phyloP scores from a whole-genome alignment of 345 rosid genomes.

The Arabidopsis thaliana region TAIR10.1 NC_003074.8:20111001-20111500 shows the following conservation, averaged over 20 bases:
- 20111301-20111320: slow-evolving; percentile 18
- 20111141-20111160: slow-evolving; percentile 21
- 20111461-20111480: slow-evolving; percentile 54
- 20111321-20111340: slow-evolving; percentile 35
- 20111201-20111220: slow-evolving; percentile 33
- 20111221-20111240: slow-evolving; percentile 27
- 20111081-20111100: neutral
- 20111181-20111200: slow-evolving; percentile 36
- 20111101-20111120: slow-evolving; percentile 29
- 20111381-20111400: slow-evolving; percentile 56
- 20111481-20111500: slow-evolving; percentile 48
- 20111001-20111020: neutral
- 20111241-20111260: neutral
- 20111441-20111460: slow-evolving; percentile 51
- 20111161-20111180: slow-evolving; percentile 31
- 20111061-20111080: neutral
- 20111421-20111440: slow-evolving; percentile 45
- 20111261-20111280: slow-evolving; percentile 6
- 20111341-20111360: slow-evolving; percentile 57
- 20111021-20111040: slow-evolving; percentile 17
- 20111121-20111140: slow-evolving; percentile 17
- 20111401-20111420: slow-evolving; percentile 64
- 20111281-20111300: too few relatives aligned
- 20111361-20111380: slow-evolving; percentile 44
- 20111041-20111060: neutral